These are phyloP conservation scores for Gnetum montanum DNA, from an alignment of 75 land plant species.

Conservation along the genomic window DNA sequence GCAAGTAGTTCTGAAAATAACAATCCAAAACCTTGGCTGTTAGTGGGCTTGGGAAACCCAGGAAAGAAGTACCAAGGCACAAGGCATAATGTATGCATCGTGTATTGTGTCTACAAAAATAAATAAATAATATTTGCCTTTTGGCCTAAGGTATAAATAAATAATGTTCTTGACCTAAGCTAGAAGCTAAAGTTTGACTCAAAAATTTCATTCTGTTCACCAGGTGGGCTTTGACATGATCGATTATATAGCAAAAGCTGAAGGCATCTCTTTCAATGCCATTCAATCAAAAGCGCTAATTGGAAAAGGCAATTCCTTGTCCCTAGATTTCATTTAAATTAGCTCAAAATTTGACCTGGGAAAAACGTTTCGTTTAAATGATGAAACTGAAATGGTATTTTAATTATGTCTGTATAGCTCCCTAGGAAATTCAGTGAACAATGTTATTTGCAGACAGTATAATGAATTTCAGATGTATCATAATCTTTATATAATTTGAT, in stretches of 20 bases:
- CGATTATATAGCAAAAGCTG: conserved; percentile 71
- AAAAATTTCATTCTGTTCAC: neutral
- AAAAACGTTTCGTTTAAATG: neutral
- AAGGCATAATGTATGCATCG: conserved; percentile 52
- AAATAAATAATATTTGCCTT: neutral
- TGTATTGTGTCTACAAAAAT: neutral
- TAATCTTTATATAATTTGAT: neutral
- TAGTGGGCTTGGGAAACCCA: conserved; percentile 81
- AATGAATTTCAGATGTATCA: neutral
- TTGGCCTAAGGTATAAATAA: neutral
- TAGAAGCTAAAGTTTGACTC: neutral
- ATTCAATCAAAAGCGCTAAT: conserved; percentile 74
- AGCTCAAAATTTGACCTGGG: neutral
- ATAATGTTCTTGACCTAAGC: neutral
- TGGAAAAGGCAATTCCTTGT: conserved; percentile 60
- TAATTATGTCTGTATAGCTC: neutral
- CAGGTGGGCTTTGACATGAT: conserved; percentile 98
- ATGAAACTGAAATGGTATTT: neutral
- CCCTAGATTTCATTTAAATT: conserved; percentile 1
- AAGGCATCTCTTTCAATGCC: conserved; percentile 43
- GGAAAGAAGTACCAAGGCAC: conserved; percentile 74
- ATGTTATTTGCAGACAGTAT: neutral
- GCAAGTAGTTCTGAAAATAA: neutral
- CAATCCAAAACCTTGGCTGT: conserved; percentile 53
- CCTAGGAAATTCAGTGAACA: conserved; percentile 3